These are phyloP conservation scores for Rhodotorula sp. DNA, from an alignment of 1,284 basidiomycete species.

Conservation along the genomic window DNA sequence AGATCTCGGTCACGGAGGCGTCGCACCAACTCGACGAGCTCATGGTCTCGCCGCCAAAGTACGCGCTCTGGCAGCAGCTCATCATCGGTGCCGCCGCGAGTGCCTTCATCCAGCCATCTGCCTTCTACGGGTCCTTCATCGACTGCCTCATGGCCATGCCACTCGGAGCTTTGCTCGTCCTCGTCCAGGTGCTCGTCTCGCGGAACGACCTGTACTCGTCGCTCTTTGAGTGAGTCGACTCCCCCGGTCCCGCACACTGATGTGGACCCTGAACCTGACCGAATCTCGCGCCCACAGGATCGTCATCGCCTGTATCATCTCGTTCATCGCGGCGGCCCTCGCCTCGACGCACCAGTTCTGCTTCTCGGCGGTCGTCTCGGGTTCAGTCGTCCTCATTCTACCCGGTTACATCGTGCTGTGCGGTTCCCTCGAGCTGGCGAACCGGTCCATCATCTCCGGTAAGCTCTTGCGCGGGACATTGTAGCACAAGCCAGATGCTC, in stretches of 20 bases:
- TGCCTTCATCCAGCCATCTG: slow-evolving; percentile 61
- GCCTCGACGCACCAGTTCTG: slow-evolving; percentile 72
- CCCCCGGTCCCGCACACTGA: too few species aligned
- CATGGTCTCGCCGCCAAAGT: slow-evolving; percentile 60
- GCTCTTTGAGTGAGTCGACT: slow-evolving; percentile 68
- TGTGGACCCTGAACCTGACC: background rate
- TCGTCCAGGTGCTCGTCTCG: slow-evolving; percentile 67
- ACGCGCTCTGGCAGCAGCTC: slow-evolving; percentile 65
- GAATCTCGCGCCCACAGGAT: slow-evolving; percentile 55
- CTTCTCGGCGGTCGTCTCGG: slow-evolving; percentile 80
- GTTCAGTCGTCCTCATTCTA: slow-evolving; percentile 81
- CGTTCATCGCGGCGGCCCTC: slow-evolving; percentile 74
- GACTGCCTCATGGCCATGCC: slow-evolving; percentile 74
- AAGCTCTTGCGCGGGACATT: slow-evolving; percentile 53
- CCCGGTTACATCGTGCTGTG: slow-evolving; percentile 79
- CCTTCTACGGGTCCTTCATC: slow-evolving; percentile 74
- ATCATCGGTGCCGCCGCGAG: slow-evolving; percentile 80
- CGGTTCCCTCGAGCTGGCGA: slow-evolving; percentile 72
- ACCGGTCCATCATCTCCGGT: slow-evolving; percentile 68
- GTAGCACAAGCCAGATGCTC: slow-evolving; percentile 50
- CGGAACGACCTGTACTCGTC: slow-evolving; percentile 78
- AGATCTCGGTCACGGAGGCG: slow-evolving; percentile 76
- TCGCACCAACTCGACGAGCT: slow-evolving; percentile 69
- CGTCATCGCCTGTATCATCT: slow-evolving; percentile 72
- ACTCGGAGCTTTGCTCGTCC: slow-evolving; percentile 73